A percentile compares a stretch with the other conserved stretches of the same genome.
phyloP scores from a whole-genome alignment of 169 alveolate genomes.

The Plasmodium gallinaceum region DNA sequence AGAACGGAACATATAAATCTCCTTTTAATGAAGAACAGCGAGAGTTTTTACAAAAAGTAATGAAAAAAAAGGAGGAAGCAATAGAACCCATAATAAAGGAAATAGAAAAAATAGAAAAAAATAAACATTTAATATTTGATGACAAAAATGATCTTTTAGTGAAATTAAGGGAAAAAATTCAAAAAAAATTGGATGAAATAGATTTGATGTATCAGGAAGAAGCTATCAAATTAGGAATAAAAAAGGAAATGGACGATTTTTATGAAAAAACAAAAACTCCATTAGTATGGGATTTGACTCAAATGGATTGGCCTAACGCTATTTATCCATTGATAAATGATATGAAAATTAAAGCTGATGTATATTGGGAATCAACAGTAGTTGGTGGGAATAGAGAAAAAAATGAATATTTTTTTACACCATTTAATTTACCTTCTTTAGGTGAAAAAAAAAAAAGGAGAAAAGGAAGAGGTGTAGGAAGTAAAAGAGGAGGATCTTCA shows the following conservation, averaged over 20 bases:
- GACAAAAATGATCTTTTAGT: slow-evolving; percentile 81
- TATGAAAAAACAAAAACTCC: slow-evolving; percentile 81
- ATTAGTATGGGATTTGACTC: slow-evolving; percentile 84
- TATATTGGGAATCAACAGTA: slow-evolving; percentile 85
- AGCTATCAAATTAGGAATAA: slow-evolving; percentile 47
- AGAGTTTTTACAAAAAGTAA: slow-evolving; percentile 67
- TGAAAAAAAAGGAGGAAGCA: slow-evolving; percentile 79
- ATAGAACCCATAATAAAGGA: slow-evolving; percentile 78
- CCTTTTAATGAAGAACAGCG: slow-evolving; percentile 82
- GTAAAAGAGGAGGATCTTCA: slow-evolving; percentile 86
- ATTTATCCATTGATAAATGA: slow-evolving; percentile 77
- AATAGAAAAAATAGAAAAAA: slow-evolving; percentile 76
- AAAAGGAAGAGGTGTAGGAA: slow-evolving; percentile 87
- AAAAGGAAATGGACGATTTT: slow-evolving; percentile 45
- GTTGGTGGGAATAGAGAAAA: slow-evolving; percentile 82
- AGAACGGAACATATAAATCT: slow-evolving; percentile 80
- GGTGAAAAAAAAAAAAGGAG: slow-evolving; percentile 83
- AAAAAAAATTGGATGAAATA: slow-evolving; percentile 76
- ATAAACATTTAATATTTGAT: slow-evolving; percentile 77
- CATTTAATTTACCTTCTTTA: slow-evolving; percentile 79
- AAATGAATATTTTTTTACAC: slow-evolving; percentile 80
- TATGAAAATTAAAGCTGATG: slow-evolving; percentile 80
- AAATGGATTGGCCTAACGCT: slow-evolving; percentile 80
- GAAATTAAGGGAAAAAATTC: slow-evolving; percentile 77
- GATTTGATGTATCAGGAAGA: slow-evolving; percentile 61